Evolutionary conservation across 2,329 filamentous ascomycete species (phyloP), one percentile per base, ranked within the genome.

Genomic region (Chalaropsis thielavioides): DNA sequence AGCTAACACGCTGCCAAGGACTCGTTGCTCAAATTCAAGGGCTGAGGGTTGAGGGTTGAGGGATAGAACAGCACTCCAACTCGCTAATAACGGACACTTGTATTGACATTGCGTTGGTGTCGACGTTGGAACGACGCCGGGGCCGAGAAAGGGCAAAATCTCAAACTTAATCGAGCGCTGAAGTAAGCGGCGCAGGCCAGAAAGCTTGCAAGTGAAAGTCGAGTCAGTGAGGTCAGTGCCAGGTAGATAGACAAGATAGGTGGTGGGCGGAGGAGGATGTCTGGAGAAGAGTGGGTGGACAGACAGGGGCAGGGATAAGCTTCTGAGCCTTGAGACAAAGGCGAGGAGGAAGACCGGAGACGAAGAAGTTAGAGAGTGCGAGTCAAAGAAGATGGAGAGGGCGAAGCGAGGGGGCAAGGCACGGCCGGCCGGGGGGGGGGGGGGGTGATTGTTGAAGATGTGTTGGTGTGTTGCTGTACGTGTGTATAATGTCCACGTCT

Each of bases 1-100:
- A 19, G 49, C 22, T 44, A 22, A 51, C 58, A 35, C 61, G 27
- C 64, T 15, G 13, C 31, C 3, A 68, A 88, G 85, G 83, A 85
- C 69, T 80, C 85, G 11, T 75, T 88, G 41, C 80, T 83, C 66
- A 87, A 84, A 69, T 88, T 88, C 75, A 86, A 86, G 72, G 85
- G 85, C 69, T 88, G 76, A 83, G 69, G 10, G 44, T 3, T 22
- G n/a, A n/a, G 44, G 44, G n/a, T 24, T 24, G 38, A 46, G 31
- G n/a, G 10, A 51, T 13, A 10, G 22, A 13, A 44, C 58, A 46
- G 59, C 15, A 19, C 58, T 22, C 17, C 19, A 13, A 24, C 13
- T 19, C 1, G 40, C 15, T 13, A 11, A 61, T 17, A 17, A n/a
- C 2, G 6, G 19, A 11, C 2, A 19, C 2, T 56, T 11, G 27